Base-by-base conservation (phyloP, 2,329 filamentous ascomycete genomes). In the Sclerotinia trifoliorum region DNA sequence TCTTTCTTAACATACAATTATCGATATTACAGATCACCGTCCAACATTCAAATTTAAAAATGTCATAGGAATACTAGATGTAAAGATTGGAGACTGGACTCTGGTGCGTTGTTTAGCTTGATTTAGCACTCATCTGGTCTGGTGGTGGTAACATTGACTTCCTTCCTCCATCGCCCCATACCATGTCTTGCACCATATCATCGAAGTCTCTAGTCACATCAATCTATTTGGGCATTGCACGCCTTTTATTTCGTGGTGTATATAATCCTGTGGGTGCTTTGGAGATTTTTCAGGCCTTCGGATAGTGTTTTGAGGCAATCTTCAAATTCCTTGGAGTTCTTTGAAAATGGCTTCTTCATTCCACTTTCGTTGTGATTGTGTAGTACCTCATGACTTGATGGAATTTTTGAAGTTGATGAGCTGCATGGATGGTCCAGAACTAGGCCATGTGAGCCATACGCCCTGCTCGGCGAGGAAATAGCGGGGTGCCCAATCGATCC, bases 331-430 rank as follows among this genome's bases (percentile, higher is more conserved):
- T 6, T n/a, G 11, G n/a, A 11, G 32, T 19, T 44, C 21, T 42
- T 17, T 29, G 5, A 55, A 54, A 5, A 48, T 55, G 46, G 48
- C 57, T 54, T 67, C 57, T 35, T 55, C 29, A 55, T 63, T 55
- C 65, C 65, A 26, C 21, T 63, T 55, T 67, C 26, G 65, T 67
- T 46, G 65, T 63, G 65, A 67, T 63, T 55, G 56, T 44, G 65
- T 67, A 67, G 65, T 67, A 52, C 57, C 46, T 63, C 65, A 63
- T 54, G 17, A 67, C 57, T 63, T 54, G 29, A 39, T 56, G 39
- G 48, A 39, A 46, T 67, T 42, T 67, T 42, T 39, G 57, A 48
- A 49, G 55, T 21, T 61, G 29, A n/a, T 48, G 57, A 17, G n/a
- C 26, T 55, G 49, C 57, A 52, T 46, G 48, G 48, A 54, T 46